Percentiles rank a stretch among this genome's conserved stretches.
These are phyloP conservation scores for Gaeumannomyces tritici DNA, from an alignment of 2,329 filamentous ascomycete genomes.

Conservation along the genomic window DNA sequence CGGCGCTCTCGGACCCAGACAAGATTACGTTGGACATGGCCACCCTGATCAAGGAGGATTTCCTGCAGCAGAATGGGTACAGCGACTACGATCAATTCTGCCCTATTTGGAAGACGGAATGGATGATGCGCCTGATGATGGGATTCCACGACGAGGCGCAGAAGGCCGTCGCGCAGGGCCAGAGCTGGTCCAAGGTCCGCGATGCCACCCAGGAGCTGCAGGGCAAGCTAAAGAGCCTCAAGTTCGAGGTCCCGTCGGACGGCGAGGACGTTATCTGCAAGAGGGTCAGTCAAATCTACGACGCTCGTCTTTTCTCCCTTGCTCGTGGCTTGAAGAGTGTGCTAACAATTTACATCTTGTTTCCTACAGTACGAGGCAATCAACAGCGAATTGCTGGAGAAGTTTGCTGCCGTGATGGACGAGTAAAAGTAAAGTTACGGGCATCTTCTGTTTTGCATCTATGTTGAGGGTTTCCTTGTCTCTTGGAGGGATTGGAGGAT, in stretches of 20 bases:
- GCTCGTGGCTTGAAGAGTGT: conserved; percentile 3
- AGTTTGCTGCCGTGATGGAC: conserved; percentile 92
- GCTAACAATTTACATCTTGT: neutral
- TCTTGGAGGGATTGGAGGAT: neutral
- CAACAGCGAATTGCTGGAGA: conserved; percentile 86
- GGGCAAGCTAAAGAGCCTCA: conserved; percentile 77
- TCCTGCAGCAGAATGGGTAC: conserved; percentile 98
- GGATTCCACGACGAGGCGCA: conserved; percentile 96
- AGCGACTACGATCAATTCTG: conserved; percentile 99
- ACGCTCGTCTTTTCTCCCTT: neutral
- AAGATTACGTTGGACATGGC: conserved; percentile 97
- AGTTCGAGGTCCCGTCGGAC: conserved; percentile 88
- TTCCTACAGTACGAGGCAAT: conserved; percentile 73
- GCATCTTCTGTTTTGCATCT: neutral
- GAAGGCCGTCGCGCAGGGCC: conserved; percentile 85
- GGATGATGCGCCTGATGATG: conserved; percentile 99
- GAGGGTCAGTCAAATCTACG: conserved; percentile 52
- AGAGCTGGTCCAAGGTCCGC: conserved; percentile 85
- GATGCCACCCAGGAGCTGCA: conserved; percentile 86
- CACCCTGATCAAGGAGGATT: conserved; percentile 91
- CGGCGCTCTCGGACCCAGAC: conserved; percentile 87
- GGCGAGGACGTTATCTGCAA: conserved; percentile 71
- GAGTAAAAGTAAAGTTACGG: conserved; percentile 51
- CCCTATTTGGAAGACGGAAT: conserved; percentile 98
- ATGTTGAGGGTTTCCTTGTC: neutral